phyloP scores from a whole-genome alignment of 1,284 basidiomycete genomes.

The Puccinia triticina region DNA sequence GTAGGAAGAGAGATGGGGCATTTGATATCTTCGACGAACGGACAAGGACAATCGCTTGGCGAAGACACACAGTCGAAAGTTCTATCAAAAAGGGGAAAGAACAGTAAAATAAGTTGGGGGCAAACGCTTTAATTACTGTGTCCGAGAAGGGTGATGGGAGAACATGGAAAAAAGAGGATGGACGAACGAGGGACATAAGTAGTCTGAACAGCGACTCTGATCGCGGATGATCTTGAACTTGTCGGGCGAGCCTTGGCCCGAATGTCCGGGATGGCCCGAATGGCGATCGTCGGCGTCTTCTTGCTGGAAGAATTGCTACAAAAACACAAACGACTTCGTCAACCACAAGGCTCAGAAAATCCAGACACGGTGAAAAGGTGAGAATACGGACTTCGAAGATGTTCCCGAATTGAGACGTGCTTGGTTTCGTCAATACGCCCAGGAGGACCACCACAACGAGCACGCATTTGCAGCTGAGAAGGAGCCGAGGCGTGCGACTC shows the following conservation, averaged over 20 bases:
- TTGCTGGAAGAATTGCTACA: conserved; percentile 47
- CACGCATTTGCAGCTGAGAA: not conserved
- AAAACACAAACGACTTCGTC: not conserved
- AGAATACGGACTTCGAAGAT: conserved; percentile 34
- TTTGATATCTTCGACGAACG: conserved; percentile 44
- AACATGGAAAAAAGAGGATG: not conserved
- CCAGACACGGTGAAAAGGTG: not conserved
- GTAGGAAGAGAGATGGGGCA: conserved; percentile 18
- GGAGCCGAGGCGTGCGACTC: too few relatives aligned
- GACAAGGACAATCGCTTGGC: conserved; percentile 44
- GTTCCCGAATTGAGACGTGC: conserved; percentile 24
- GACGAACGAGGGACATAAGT: conserved; percentile 46
- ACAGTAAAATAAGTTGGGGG: not conserved
- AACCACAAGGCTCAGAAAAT: not conserved
- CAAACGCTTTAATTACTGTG: not conserved
- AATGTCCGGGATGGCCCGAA: not conserved
- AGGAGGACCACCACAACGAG: not conserved
- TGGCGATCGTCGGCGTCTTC: not conserved
- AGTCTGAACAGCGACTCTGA: conserved; percentile 19
- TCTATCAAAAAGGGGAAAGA: not conserved
- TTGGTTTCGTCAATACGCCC: not conserved
- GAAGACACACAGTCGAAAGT: conserved; percentile 36
- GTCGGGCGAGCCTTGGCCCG: not conserved
- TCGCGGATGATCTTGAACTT: not conserved
- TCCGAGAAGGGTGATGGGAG: not conserved